Percentiles rank a stretch among this genome's conserved stretches.
Conservation (phyloP, 1,284 basidiomycete species). For the Cutaneotrichosporon cutaneum region DNA sequence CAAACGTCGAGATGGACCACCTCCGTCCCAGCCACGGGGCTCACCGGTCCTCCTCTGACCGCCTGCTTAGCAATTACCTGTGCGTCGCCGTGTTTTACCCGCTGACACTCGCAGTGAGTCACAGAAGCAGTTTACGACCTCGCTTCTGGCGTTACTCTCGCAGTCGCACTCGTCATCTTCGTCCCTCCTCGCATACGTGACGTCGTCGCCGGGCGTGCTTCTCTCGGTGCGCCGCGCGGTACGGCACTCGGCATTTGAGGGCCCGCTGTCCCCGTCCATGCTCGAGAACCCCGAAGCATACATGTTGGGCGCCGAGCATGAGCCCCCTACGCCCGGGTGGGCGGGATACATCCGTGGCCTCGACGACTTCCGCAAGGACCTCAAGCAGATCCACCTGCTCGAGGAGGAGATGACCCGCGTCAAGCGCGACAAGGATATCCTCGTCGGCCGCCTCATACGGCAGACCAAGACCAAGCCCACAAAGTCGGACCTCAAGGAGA, state of each 20-base stretch:
- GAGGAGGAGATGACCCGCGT: conserved; percentile 53
- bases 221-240: conserved; percentile 48
- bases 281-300: conserved; percentile 12
- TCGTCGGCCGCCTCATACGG: conserved; percentile 52
- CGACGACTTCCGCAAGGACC: conserved; percentile 51
- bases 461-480: conserved; percentile 50
- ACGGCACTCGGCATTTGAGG: conserved; percentile 52
- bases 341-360: conserved; percentile 47
- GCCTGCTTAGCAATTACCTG: conserved; percentile 53
- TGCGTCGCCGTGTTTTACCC: conserved; percentile 24
- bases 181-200: conserved; percentile 52
- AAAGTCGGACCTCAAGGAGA: conserved; percentile 47
- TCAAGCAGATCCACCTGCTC: conserved; percentile 52
- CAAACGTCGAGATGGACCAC: conserved; percentile 39
- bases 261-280: conserved; percentile 39
- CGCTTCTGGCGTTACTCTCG: conserved; percentile 51
- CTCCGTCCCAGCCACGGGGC: conserved; percentile 44
- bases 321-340: conserved; percentile 45
- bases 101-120: conserved; percentile 37
- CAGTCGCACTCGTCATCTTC: conserved; percentile 53
- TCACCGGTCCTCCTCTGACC: conserved; percentile 50
- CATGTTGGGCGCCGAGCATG: conserved; percentile 8
- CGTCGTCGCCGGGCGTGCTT: conserved; percentile 52
- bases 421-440: conserved; percentile 52
- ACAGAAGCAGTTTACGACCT: conserved; percentile 48